A percentile compares a stretch with the other conserved stretches of the same genome.
phyloP scores from a whole-genome alignment of 768 basidiomycete genomes.

The Amanita jacksonii region DNA sequence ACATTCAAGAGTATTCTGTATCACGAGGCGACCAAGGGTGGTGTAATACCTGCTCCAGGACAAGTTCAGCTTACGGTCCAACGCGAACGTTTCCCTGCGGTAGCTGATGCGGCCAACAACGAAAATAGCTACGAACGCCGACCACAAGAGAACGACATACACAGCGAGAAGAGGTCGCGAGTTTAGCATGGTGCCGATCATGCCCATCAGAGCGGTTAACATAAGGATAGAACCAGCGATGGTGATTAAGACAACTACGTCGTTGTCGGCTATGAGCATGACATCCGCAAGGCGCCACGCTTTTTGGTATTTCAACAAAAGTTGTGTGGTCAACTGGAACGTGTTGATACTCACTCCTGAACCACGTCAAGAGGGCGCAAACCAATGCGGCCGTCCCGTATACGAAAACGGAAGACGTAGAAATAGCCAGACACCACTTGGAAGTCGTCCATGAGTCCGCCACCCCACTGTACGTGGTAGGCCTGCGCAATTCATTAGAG shows the following conservation, averaged over 20 bases:
- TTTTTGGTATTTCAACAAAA: conserved; percentile 16
- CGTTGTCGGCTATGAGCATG: conserved; percentile 49
- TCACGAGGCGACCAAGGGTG: conserved; percentile 37
- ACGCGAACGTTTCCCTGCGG: conserved; percentile 46
- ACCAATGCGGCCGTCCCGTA: conserved; percentile 44
- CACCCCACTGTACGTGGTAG: conserved; percentile 26
- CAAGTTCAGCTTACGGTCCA: conserved; percentile 58
- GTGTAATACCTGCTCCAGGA: conserved; percentile 61
- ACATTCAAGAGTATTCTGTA: conserved; percentile 56
- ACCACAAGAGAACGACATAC: conserved; percentile 63
- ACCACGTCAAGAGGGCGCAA: conserved; percentile 50
- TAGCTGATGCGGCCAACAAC: conserved; percentile 58
- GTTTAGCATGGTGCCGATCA: conserved; percentile 53
- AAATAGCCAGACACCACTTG: conserved; percentile 54
- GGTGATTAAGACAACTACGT: conserved; percentile 46
- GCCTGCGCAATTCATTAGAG: neutral
- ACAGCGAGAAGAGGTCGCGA: conserved; percentile 59
- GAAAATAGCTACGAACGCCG: conserved; percentile 44
- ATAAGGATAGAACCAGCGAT: conserved; percentile 47
- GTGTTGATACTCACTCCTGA: conserved; percentile 31
- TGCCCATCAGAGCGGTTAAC: conserved; percentile 49
- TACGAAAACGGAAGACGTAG: conserved; percentile 41
- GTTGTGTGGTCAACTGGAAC: neutral
- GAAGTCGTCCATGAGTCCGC: conserved; percentile 46
- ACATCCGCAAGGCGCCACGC: conserved; percentile 58